Evolutionary conservation across 208 protist species (phyloP).

Genomic region (Leishmania tropica): DNA sequence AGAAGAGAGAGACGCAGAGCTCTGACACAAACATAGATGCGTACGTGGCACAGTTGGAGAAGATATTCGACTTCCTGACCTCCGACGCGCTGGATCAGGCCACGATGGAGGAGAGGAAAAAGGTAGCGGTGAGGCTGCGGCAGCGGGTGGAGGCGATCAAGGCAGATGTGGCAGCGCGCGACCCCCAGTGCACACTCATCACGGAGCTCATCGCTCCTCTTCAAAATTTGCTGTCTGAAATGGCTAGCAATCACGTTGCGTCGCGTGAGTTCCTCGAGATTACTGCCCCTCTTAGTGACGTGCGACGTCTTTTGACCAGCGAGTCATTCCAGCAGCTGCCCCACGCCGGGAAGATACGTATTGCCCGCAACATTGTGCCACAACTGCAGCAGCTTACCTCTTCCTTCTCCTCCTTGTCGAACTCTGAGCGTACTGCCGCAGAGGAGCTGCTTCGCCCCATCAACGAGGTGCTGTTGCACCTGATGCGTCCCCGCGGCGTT

Average conservation of each 20-base stretch:
- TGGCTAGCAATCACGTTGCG: conserved; percentile 18
- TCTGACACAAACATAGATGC: conserved; percentile 6
- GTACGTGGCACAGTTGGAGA: conserved; percentile 31
- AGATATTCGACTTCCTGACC: conserved; percentile 40
- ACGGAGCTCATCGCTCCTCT: conserved; percentile 57
- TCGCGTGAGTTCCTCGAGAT: conserved; percentile 40
- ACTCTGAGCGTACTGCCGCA: conserved; percentile 37
- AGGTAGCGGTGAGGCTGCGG: conserved; percentile 30
- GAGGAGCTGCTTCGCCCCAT: conserved; percentile 50
- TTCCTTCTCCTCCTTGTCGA: conserved; percentile 34
- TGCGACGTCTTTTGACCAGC: conserved; percentile 47
- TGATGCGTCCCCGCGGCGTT: background rate
- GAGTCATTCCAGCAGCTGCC: conserved; percentile 36
- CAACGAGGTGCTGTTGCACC: conserved; percentile 35
- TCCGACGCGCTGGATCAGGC: conserved; percentile 50
- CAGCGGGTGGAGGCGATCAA: conserved; percentile 36
- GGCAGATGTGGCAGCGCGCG: conserved; percentile 13
- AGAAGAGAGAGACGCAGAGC: background rate
- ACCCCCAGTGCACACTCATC: conserved; percentile 21
- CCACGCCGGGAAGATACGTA: conserved; percentile 23
- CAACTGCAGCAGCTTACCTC: conserved; percentile 55
- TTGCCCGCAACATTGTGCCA: conserved; percentile 38
- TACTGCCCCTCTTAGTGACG: conserved; percentile 35
- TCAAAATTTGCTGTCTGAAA: conserved; percentile 44
- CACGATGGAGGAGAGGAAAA: conserved; percentile 26